A percentile compares a stretch with the other conserved stretches of the same genome.
phyloP scores from a whole-genome alignment of 1,139 yeast species.

The Yamadazyma sp. region DNA sequence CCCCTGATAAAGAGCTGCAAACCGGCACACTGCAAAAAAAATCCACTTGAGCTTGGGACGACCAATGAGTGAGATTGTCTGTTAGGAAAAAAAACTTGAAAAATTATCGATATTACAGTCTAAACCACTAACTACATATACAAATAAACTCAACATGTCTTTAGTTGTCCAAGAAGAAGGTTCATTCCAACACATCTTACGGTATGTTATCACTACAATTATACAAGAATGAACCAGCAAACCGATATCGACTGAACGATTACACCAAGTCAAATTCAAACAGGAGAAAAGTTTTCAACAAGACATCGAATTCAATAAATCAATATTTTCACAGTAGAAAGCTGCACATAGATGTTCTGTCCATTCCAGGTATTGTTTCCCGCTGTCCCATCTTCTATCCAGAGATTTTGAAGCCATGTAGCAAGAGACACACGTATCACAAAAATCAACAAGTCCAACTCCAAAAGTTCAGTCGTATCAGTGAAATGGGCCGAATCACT shows the following conservation, averaged over 20 bases:
- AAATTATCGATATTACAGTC: slow-evolving; percentile 6
- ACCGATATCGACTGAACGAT: not conserved
- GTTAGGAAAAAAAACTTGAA: slow-evolving; percentile 8
- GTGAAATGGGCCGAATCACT: not conserved
- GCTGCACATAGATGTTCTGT: too few relatives aligned
- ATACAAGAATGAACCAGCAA: not conserved
- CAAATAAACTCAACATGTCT: slow-evolving; percentile 62
- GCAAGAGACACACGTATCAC: too few relatives aligned
- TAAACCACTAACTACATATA: slow-evolving; percentile 5
- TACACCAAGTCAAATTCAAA: not conserved
- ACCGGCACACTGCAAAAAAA: not conserved
- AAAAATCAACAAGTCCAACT: too few relatives aligned
- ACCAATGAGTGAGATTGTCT: slow-evolving; percentile 5
- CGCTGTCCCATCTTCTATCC: too few relatives aligned
- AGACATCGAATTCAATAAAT: not conserved
- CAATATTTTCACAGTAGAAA: too few relatives aligned
- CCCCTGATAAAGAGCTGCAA: too few relatives aligned
- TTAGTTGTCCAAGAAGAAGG: slow-evolving; percentile 99
- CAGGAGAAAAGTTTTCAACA: slow-evolving; percentile 1
- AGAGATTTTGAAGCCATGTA: too few relatives aligned
- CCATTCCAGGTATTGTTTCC: too few relatives aligned
- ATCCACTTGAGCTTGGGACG: slow-evolving; percentile 8
- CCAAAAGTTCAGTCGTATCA: not conserved
- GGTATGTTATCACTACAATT: slow-evolving; percentile 60
- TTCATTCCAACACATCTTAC: slow-evolving; percentile 99